Conservation (phyloP, 2,329 filamentous ascomycete species). For the Sphaerulina populicola region DNA sequence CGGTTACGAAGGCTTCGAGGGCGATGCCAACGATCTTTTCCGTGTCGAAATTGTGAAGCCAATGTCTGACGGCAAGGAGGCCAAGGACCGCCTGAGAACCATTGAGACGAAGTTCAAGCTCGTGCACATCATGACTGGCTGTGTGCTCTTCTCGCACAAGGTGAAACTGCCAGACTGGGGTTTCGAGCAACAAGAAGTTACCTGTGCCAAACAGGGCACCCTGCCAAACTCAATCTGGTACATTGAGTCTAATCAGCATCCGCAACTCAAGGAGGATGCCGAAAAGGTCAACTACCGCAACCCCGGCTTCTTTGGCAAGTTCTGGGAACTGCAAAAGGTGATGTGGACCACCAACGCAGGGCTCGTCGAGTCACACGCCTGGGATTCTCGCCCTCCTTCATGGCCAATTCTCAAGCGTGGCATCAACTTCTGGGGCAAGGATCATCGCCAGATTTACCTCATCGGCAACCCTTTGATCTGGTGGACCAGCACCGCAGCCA, state of each 20-base stretch:
- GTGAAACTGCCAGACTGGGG: slow-evolving; percentile 98
- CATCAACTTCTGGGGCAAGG: slow-evolving; percentile 98
- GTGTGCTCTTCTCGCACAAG: slow-evolving; percentile 94
- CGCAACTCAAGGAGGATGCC: slow-evolving; percentile 60
- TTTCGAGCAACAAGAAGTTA: slow-evolving; percentile 98
- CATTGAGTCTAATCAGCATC: slow-evolving; percentile 82
- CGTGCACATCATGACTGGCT: slow-evolving; percentile 93
- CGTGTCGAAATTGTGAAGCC: slow-evolving; percentile 88
- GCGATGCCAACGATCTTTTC: slow-evolving; percentile 95
- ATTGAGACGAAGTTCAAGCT: slow-evolving; percentile 96
- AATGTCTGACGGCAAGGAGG: slow-evolving; percentile 66
- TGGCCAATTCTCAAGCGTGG: slow-evolving; percentile 89
- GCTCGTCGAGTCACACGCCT: slow-evolving; percentile 89
- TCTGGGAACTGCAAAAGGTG: slow-evolving; percentile 91
- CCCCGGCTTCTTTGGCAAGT: slow-evolving; percentile 94
- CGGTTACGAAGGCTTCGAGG: slow-evolving; percentile 91
- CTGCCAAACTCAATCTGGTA: slow-evolving; percentile 97
- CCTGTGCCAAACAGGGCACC: slow-evolving; percentile 82
- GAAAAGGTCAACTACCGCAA: slow-evolving; percentile 95
- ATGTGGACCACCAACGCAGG: slow-evolving; percentile 99
- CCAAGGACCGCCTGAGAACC: slow-evolving; percentile 78
- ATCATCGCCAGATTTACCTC: slow-evolving; percentile 91
- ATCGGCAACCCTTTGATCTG: slow-evolving; percentile 91
- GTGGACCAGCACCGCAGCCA: slow-evolving; percentile 76
- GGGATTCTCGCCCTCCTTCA: slow-evolving; percentile 88